Base-by-base conservation (phyloP, 2,329 filamentous ascomycete species). In the Piedraia hortae region DNA sequence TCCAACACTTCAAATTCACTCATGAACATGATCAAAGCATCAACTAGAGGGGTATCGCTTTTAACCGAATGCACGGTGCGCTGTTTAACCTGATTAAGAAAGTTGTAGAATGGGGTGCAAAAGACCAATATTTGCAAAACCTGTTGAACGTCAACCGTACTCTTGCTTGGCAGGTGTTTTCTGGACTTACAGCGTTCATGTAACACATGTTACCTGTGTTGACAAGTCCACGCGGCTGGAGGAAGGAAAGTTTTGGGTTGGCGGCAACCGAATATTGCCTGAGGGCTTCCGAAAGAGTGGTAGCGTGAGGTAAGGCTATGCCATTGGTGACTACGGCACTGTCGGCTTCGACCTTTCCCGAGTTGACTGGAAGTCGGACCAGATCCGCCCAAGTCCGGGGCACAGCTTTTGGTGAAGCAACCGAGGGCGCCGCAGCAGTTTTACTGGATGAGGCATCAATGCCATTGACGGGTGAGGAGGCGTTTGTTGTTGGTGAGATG, bases 151-250 rank as follows among this genome's bases (percentile, higher is more conserved):
- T n/a, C n/a, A n/a, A n/a, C n/a, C n/a, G n/a, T n/a, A n/a, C n/a
- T n/a, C n/a, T n/a, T n/a, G n/a, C n/a, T n/a, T n/a, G n/a, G n/a
- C n/a, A n/a, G n/a, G n/a, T n/a, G n/a, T n/a, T n/a, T 4, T 10
- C 7, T 14, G 9, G n/a, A 51, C 74, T 50, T 57, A 90, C 82
- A 31, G 85, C 91, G 53, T 93, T 97, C 85, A 97, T 93, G 50
- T 97, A 97, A 48, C 85, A 97, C 74, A 93, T 88, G 42, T 97
- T 93, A 21, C 85, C 85, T 18, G 82, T 88, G 48, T 97, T 97
- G 34, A 90, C 73, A 39, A 97, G 59, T 21, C 85, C 85, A 33
- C 82, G 64, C 22, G 85, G 85, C 47, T 93, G 77, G 22, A 97
- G 57, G 39, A 91, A 91, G 10, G 71, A 56, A 32, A 82, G 53